Base-by-base conservation (phyloP, 805 yeast genomes). In the Ogataea pini region DNA sequence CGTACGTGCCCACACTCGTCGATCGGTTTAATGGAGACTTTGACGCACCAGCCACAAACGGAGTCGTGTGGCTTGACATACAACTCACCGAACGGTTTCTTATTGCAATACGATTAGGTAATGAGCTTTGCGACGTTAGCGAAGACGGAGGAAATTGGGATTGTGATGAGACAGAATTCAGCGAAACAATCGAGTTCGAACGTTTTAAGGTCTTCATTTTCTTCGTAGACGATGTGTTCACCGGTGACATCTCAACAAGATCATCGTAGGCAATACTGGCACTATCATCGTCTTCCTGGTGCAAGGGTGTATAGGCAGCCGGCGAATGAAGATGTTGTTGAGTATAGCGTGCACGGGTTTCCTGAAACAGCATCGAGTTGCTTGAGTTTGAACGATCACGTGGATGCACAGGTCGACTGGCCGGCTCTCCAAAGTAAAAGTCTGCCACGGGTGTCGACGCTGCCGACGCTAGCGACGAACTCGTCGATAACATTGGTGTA, bases 111-210 rank as follows among this genome's bases (percentile, higher is more conserved):
- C 57, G 38, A 32, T 39, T 53, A 14, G 34, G 18, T 3, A 39
- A 22, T 7, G 42, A 39, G 33, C 42, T 39, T 16, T 29, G 34
- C 4, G 48, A 29, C 9, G 46, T 28, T 13, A 44, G 36, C n/a
- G 48, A 29, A 18, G 50, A 37, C 6, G 63, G 60, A 1, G 61
- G 60, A 16, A 24, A 45, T 19, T 54, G 60, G 8, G 58, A 51
- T 29, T 54, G 48, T 5, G 62, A 56, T 1, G 57, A 47, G 7
- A 52, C 45, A 7, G 68, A 63, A 25, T 46, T 56, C 31, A 62
- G 29, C 1, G 68, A 64, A 10, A 58, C 58, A 8, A 61, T 58
- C 4, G 69, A 64, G 43, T 52, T 60, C 2, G 69, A 58, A 42
- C 69, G 50, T 47, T 55, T 59, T 22, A 62, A 27, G 7, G 64